These are phyloP conservation scores for Eimeria tenella DNA, from an alignment of 169 alveolate species.

Conservation along the genomic window DNA sequence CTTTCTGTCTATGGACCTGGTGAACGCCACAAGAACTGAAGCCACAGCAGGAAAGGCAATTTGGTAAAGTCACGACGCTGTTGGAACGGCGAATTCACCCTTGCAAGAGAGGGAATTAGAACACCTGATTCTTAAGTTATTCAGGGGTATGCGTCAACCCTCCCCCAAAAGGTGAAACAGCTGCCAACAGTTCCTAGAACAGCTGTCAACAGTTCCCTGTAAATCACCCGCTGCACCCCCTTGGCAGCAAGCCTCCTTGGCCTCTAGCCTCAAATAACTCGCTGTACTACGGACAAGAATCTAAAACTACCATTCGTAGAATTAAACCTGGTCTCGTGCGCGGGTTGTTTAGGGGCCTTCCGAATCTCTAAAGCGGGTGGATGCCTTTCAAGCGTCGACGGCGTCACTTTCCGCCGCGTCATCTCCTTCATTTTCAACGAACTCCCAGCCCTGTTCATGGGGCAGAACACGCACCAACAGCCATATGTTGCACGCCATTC, in stretches of 20 bases:
- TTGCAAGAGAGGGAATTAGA: too few relatives aligned
- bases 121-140: too few relatives aligned
- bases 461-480: not conserved
- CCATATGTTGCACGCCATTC: not conserved
- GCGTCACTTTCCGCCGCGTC: conserved; percentile 11
- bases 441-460: conserved; percentile 63
- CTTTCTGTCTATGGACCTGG: too few relatives aligned
- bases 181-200: too few relatives aligned
- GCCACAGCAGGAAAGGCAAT: too few relatives aligned
- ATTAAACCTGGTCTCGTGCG: not conserved
- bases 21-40: too few relatives aligned
- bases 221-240: too few relatives aligned
- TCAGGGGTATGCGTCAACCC: too few relatives aligned
- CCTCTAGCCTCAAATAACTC: not conserved
- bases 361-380: not conserved
- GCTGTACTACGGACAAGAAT: not conserved
- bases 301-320: not conserved
- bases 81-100: too few relatives aligned
- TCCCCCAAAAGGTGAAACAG: too few relatives aligned
- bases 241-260: not conserved
- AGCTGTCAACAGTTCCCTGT: too few relatives aligned
- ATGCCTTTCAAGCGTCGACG: conserved; percentile 9
- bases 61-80: too few relatives aligned
- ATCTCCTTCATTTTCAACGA: conserved; percentile 56
- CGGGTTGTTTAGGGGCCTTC: not conserved